Conservation (phyloP, 2,329 filamentous ascomycete genomes). For the Colletotrichum acutatum region DNA sequence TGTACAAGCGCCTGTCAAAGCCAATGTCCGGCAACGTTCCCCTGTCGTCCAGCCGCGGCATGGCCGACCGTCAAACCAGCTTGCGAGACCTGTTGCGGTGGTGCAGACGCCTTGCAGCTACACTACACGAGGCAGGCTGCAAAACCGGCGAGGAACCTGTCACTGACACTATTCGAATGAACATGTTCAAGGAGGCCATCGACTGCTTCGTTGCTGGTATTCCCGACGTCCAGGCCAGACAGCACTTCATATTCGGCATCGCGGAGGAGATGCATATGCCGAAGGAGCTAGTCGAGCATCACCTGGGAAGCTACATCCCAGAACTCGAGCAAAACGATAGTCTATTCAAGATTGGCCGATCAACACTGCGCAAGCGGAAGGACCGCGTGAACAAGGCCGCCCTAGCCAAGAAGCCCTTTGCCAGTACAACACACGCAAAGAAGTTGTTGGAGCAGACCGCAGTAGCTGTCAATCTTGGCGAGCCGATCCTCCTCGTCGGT, state of each 20-base stretch:
- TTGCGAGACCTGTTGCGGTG: conserved; percentile 90
- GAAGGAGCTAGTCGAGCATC: conserved; percentile 82
- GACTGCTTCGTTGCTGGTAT: conserved; percentile 92
- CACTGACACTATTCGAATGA: conserved; percentile 77
- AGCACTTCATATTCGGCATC: conserved; percentile 73
- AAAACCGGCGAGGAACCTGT: conserved; percentile 77
- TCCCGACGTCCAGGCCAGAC: conserved; percentile 71
- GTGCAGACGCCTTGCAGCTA: conserved; percentile 79
- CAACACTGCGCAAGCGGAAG: conserved; percentile 68
- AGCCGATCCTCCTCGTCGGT: conserved; percentile 94
- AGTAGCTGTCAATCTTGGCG: conserved; percentile 82
- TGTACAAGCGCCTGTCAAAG: conserved; percentile 65
- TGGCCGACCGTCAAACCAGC: conserved; percentile 65
- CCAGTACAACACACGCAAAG: conserved; percentile 86
- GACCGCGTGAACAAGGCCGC: conserved; percentile 57
- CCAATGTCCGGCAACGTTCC: conserved; percentile 44
- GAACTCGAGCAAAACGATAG: conserved; percentile 70
- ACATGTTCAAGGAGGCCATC: conserved; percentile 92
- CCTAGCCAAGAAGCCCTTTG: conserved; percentile 77
- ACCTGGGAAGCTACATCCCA: conserved; percentile 79
- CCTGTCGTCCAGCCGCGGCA: conserved; percentile 57
- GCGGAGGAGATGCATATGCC: conserved; percentile 90
- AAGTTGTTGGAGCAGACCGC: conserved; percentile 89
- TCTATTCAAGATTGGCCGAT: conserved; percentile 74
- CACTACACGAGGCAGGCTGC: conserved; percentile 69